Percentiles rank a stretch among this genome's conserved stretches.
phyloP scores from a whole-genome alignment of 768 basidiomycete genomes.

The Lentinus tigrinus region DNA sequence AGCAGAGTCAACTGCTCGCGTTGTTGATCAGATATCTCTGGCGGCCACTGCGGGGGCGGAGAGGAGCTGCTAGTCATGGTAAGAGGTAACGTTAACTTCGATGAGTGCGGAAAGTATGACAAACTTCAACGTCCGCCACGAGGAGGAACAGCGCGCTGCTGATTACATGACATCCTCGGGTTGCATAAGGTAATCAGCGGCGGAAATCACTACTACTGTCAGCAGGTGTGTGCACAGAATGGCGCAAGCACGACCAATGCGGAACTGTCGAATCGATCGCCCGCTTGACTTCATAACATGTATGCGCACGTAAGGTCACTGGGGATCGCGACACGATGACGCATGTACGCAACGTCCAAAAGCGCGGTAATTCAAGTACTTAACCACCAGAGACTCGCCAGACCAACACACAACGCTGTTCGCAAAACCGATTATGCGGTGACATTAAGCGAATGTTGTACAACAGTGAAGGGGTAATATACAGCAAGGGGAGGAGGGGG shows the following conservation, averaged over 20 bases:
- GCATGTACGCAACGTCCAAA: too few relatives aligned
- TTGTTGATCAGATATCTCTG: constrained; percentile 56
- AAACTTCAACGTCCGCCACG: too few relatives aligned
- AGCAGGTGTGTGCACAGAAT: background rate
- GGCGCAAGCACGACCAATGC: background rate
- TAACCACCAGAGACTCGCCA: too few relatives aligned
- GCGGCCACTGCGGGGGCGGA: constrained; percentile 61
- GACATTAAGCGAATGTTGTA: background rate
- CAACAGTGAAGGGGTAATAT: background rate
- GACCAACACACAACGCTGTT: too few relatives aligned
- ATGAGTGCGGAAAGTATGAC: background rate
- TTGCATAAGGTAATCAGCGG: background rate
- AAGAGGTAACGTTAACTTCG: background rate
- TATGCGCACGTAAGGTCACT: too few relatives aligned
- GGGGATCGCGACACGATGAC: too few relatives aligned
- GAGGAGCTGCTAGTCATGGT: constrained; percentile 6
- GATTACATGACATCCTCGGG: background rate
- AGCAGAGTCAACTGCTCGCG: constrained; percentile 56
- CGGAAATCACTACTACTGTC: too few relatives aligned
- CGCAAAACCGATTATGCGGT: too few relatives aligned
- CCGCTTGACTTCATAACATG: background rate
- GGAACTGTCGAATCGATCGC: background rate
- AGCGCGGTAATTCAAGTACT: too few relatives aligned
- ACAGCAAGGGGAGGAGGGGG: too few relatives aligned
- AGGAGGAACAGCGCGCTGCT: background rate